Base-by-base conservation (phyloP, 116 monocot species). In the Trichopus zeylanicus region DNA sequence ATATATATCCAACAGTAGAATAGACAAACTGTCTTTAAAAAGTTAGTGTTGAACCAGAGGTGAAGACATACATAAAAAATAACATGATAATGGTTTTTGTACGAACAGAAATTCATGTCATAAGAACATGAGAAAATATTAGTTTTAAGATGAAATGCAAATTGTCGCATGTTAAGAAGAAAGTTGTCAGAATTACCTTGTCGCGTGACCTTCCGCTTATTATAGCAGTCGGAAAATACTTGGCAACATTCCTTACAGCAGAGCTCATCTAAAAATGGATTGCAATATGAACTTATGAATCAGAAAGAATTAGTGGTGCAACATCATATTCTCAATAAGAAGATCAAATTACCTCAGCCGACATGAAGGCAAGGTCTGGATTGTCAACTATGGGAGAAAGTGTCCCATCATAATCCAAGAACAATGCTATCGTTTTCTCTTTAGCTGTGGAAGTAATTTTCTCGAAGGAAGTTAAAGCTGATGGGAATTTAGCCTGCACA, bases 351-450 rank as follows among this genome's bases (percentile, higher is more conserved):
- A 85, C 90, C 85, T 66, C 75, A 24, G 58, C 48, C 5, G 85
- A 72, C 90, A 90, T 85, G 33, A 79, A 61, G 26, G 90, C 90
- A 53, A 46, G 69, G 8, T 90, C 90, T 54, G 85, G 90, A 46
- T 90, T 64, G 47, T 81, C 81, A 11, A 90, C 90, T 15, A 90
- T 90, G 22, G 85, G 85, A 38, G 90, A 81, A 31, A 90, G 79
- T 29, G 90, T 90, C 15, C 90, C 90, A 31, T 90, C 90, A 37
- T 90, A 90, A 56, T 90, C 90, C 53, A 90, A 60, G 60, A 90
- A 90, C 33, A 90, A 46, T 23, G 81, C 90, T 33, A 90, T 61
- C 24, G 65, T 57, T 61, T 82, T 85, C 6, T 76, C 73, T 48
- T 62, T 76, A 18, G 81, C 72, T 59, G n/a, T 28, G 24, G 31